A percentile compares a stretch with the other conserved stretches of the same genome.
Evolutionary conservation across 306 rosid species (phyloP).

Genomic region (Pyrus bretschneideri): DNA sequence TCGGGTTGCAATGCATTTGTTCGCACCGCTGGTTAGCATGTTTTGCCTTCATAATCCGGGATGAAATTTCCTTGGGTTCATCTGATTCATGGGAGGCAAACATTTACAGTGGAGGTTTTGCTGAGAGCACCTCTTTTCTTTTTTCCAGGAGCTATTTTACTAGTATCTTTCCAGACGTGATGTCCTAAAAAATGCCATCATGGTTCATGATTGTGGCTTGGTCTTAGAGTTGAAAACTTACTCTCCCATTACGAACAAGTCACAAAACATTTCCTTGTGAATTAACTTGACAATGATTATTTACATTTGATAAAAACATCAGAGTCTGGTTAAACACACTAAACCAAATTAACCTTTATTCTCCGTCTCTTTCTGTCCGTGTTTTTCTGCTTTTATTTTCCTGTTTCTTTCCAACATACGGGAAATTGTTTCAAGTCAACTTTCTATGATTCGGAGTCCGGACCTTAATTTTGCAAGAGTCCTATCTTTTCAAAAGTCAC

Average conservation of each 20-base stretch:
- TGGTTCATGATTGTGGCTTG: neutral
- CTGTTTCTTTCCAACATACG: neutral
- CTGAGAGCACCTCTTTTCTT: conserved; percentile 13
- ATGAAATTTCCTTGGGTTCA: conserved; percentile 26
- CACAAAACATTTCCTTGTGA: neutral
- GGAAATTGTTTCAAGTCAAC: neutral
- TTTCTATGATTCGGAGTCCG: neutral
- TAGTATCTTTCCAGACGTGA: conserved; percentile 33
- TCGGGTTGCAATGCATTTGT: neutral
- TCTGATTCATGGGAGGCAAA: conserved; percentile 35
- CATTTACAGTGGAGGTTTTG: conserved; percentile 5
- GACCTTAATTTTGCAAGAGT: neutral
- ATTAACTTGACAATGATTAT: neutral
- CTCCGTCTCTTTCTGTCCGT: neutral
- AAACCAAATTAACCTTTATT: neutral
- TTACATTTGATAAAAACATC: neutral
- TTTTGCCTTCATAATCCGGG: conserved; percentile 46
- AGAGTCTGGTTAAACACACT: neutral
- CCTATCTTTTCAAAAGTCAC: neutral
- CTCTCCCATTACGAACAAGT: neutral
- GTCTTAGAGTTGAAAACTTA: neutral
- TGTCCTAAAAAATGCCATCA: neutral
- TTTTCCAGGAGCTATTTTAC: conserved; percentile 29
- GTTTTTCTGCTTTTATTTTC: neutral
- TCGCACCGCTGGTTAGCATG: neutral